Base-by-base conservation (phyloP, 2,329 filamentous ascomycete genomes). In the Epichloe scottii region DNA sequence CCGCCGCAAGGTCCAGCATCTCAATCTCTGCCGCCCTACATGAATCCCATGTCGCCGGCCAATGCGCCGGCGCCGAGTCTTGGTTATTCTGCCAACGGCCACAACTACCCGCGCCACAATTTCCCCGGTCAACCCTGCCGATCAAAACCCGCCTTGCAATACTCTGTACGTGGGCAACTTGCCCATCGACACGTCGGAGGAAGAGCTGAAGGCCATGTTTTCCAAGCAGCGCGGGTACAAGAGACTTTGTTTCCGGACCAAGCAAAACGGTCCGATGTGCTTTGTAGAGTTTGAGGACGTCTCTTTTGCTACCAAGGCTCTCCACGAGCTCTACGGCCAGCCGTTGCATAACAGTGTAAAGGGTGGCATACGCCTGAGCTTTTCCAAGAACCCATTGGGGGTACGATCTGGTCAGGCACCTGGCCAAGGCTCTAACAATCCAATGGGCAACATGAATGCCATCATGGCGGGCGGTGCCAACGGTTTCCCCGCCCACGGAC, bases 271-370 rank as follows among this genome's bases (percentile, higher is more conserved):
- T 0, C 91, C 91, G 2, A 97, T 97, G 90, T 97, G 93, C 65
- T 97, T 97, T 66, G 93, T 98, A 38, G 93, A 98, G 67, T 98
- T 97, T 59, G 91, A 97, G 62, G 90, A 96, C 60, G 78, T 95
- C 11, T 86, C 87, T 1, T 91, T 89, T 62, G 91, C 93, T 0
- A 96, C 91, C 41, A 95, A 93, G 68, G 85, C 90, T 1, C 76
- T 97, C 3, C 82, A 90, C 56, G 89, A 96, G 51, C 76, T 97
- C 1, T 96, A 97, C 61, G 93, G 93, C 0, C 81, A 85, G 47
- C 82, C 80, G 46, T 76, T 97, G 34, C 89, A 90, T 64, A 96
- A 95, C 68, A 95, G 89, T 61, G 79, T 89, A 62, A 96, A 95
- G 65, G 91, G 91, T 6, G 93, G 93, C 35, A 96, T 98, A 60